These are phyloP conservation scores for Toxoplasma gondii DNA, from an alignment of 169 alveolate genomes.

Conservation along the genomic window DNA sequence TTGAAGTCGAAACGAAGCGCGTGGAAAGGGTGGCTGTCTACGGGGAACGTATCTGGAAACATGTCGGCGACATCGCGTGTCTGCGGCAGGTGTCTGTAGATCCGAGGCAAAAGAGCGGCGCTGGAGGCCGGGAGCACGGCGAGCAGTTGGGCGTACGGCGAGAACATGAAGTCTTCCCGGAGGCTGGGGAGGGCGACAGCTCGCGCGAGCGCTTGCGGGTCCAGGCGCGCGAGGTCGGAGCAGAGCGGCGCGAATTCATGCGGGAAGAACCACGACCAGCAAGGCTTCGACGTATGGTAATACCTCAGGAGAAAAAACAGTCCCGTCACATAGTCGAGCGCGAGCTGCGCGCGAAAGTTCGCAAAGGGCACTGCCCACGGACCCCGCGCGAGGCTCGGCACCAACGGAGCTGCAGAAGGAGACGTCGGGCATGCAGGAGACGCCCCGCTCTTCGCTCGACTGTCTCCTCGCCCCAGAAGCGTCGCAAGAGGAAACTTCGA, in stretches of 20 bases:
- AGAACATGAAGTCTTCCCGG: neutral
- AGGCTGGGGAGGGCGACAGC: neutral
- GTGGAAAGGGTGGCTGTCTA: conserved; percentile 56
- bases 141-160: conserved; percentile 61
- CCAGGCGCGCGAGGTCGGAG: conserved; percentile 31
- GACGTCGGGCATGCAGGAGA: neutral
- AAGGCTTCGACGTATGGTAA: conserved; percentile 89
- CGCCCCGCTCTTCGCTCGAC: neutral
- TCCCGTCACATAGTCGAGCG: conserved; percentile 26
- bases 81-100: conserved; percentile 53
- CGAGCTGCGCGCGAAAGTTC: conserved; percentile 27
- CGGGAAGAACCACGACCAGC: conserved; percentile 99
- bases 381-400: neutral
- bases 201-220: neutral
- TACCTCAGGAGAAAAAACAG: conserved; percentile 62
- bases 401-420: neutral
- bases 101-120: conserved; percentile 45
- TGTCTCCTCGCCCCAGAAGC: neutral
- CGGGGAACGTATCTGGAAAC: conserved; percentile 30
- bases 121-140: conserved; percentile 62
- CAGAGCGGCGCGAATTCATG: conserved; percentile 95
- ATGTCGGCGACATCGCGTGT: neutral
- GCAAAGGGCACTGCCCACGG: conserved; percentile 32
- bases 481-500: conserved; percentile 47
- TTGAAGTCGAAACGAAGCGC: conserved; percentile 43